Conservation (phyloP, 495 filamentous ascomycete species). For the Friedmanniomyces simplex region DNA sequence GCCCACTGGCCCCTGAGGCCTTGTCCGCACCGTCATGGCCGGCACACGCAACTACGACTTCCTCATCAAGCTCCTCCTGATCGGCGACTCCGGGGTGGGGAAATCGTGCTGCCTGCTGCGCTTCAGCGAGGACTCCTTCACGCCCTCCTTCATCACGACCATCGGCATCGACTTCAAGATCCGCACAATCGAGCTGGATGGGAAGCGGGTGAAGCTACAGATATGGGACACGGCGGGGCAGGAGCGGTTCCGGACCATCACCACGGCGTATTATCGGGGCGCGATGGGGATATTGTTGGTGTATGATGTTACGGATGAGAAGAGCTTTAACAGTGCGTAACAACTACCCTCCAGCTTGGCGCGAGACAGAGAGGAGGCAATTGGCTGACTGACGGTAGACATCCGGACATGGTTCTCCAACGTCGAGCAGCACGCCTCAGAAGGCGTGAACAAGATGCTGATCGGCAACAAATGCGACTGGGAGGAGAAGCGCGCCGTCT, state of each 20-base stretch:
- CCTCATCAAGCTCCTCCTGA: slow-evolving; percentile 96
- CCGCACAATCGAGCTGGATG: slow-evolving; percentile 93
- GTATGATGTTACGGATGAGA: slow-evolving; percentile 96
- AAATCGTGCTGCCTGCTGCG: slow-evolving; percentile 97
- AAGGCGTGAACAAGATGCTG: slow-evolving; percentile 99
- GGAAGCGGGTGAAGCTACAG: slow-evolving; percentile 96
- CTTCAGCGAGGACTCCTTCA: slow-evolving; percentile 99
- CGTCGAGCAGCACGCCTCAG: slow-evolving; percentile 96
- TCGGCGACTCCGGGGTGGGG: slow-evolving; percentile 94
- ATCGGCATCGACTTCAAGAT: slow-evolving; percentile 99
- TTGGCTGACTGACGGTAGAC: slow-evolving; percentile 48
- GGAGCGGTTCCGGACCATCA: slow-evolving; percentile 96
- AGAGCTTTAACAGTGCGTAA: slow-evolving; percentile 86
- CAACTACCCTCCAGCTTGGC: not conserved
- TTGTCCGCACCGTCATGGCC: slow-evolving; percentile 52
- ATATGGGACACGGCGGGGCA: slow-evolving; percentile 99
- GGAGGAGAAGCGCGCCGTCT: slow-evolving; percentile 95
- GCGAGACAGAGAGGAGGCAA: not conserved
- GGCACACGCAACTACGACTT: slow-evolving; percentile 98
- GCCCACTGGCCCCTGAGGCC: not conserved
- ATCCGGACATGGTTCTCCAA: slow-evolving; percentile 99
- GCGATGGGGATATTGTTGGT: slow-evolving; percentile 98
- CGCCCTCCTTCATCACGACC: slow-evolving; percentile 96
- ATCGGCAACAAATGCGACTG: slow-evolving; percentile 99
- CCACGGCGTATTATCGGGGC: slow-evolving; percentile 94